Evolutionary conservation across 2,329 filamentous ascomycete genomes (phyloP).

Genomic region (Hyphodiscus sp.): DNA sequence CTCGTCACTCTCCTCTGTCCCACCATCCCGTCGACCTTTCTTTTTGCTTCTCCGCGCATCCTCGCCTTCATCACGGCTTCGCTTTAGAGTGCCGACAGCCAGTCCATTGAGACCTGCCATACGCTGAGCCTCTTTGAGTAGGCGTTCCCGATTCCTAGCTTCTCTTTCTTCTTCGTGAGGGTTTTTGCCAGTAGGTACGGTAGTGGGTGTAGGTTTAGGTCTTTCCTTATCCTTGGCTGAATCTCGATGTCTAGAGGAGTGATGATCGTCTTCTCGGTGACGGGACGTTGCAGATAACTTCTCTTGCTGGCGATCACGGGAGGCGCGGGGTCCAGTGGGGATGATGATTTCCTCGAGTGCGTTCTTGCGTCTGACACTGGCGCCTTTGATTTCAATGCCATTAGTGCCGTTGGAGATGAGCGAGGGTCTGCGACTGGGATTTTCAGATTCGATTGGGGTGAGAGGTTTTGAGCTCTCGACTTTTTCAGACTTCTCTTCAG

Average conservation of each 20-base stretch:
- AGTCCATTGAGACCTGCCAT: conserved; percentile 47
- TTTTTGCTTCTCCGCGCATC: conserved; percentile 44
- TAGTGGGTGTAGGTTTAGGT: conserved; percentile 7
- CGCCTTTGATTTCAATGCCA: conserved; percentile 29
- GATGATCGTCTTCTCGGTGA: conserved; percentile 14
- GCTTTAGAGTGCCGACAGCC: conserved; percentile 31
- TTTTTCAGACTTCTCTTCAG: conserved; percentile 10
- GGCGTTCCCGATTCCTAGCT: conserved; percentile 56
- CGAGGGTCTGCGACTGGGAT: conserved; percentile 15
- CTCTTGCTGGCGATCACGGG: conserved; percentile 8
- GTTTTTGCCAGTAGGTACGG: conserved; percentile 16
- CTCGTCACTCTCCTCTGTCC: conserved; percentile 25
- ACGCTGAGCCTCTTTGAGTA: conserved; percentile 62
- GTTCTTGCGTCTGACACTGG: conserved; percentile 21
- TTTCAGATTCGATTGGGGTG: conserved; percentile 14
- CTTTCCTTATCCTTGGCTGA: conserved; percentile 27
- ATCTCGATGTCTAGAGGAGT: conserved; percentile 40
- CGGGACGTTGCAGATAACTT: conserved; percentile 24
- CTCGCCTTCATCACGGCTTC: conserved; percentile 42
- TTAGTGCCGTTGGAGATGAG: conserved; percentile 15
- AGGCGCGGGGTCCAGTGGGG: conserved; percentile 25
- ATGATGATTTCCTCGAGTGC: conserved; percentile 21
- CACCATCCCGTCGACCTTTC: conserved; percentile 27
- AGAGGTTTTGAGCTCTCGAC: conserved; percentile 5
- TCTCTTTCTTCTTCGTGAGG: conserved; percentile 62